phyloP scores from a whole-genome alignment of 495 filamentous ascomycete genomes.

The Penicillium waksmanii region DNA sequence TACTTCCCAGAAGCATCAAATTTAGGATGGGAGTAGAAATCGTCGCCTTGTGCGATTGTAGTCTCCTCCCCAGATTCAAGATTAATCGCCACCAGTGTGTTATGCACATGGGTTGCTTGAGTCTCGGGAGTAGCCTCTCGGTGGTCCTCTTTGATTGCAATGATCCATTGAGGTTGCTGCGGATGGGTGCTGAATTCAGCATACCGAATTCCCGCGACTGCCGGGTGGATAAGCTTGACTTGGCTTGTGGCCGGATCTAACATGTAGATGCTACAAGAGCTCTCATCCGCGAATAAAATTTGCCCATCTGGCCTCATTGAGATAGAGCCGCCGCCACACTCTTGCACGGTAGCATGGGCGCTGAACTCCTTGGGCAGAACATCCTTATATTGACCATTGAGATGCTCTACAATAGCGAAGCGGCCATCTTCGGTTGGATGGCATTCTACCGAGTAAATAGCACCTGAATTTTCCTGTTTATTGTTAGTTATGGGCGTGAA shows the following conservation, averaged over 20 bases:
- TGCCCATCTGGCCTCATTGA: constrained; percentile 33
- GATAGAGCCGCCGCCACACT: constrained; percentile 37
- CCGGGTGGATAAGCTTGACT: constrained; percentile 21
- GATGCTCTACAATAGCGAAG: constrained; percentile 42
- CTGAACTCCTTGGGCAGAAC: constrained; percentile 45
- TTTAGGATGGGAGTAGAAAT: constrained; percentile 54
- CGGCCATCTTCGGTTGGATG: constrained; percentile 43
- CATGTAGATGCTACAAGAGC: constrained; percentile 39
- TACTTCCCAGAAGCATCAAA: constrained; percentile 47
- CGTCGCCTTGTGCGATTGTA: constrained; percentile 37
- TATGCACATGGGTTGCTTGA: constrained; percentile 31
- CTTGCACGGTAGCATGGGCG: constrained; percentile 46
- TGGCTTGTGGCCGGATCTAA: constrained; percentile 33
- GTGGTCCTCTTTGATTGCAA: constrained; percentile 54
- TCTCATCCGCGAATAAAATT: constrained; percentile 46
- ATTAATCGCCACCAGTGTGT: constrained; percentile 31
- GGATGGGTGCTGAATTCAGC: constrained; percentile 44
- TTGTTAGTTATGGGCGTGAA: constrained; percentile 2
- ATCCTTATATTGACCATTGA: constrained; percentile 33
- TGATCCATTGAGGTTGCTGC: constrained; percentile 32
- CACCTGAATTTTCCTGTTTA: constrained; percentile 29
- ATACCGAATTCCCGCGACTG: constrained; percentile 37
- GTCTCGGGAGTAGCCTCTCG: constrained; percentile 35
- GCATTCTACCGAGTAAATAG: constrained; percentile 48
- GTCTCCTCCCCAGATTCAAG: constrained; percentile 18